Conservation (phyloP, 148 eudicot species). For the Agrostemma githago region DNA sequence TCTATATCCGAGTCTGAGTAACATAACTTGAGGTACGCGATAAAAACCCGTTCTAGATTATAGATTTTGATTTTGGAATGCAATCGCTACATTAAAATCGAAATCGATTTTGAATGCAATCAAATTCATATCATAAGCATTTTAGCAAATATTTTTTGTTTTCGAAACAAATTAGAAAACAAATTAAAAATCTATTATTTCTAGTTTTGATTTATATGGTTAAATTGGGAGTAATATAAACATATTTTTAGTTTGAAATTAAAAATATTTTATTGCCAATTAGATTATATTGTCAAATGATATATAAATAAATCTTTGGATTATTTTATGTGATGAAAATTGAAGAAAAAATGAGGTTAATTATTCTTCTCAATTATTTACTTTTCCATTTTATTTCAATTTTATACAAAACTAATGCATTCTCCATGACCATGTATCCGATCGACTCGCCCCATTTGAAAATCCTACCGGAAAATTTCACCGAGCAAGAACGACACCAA, state of each 20-base stretch:
- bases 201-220: no score
- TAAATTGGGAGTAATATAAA: no score
- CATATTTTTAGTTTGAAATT: no score
- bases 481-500: neutral
- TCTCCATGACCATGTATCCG: constrained; percentile 8
- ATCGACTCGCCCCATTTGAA: constrained; percentile 7
- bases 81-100: neutral
- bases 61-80: neutral
- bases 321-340: neutral
- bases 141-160: neutral
- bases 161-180: no score
- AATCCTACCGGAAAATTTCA: constrained; percentile 7
- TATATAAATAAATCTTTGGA: no score
- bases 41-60: no score
- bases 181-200: neutral
- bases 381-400: neutral
- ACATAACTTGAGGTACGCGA: no score
- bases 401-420: neutral
- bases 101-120: neutral
- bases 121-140: neutral
- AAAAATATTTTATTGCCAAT: neutral
- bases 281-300: neutral
- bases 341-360: neutral
- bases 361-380: neutral
- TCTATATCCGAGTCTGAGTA: no score